Conservation (phyloP, 2,329 filamentous ascomycete species). For the Colletotrichum musicola region DNA sequence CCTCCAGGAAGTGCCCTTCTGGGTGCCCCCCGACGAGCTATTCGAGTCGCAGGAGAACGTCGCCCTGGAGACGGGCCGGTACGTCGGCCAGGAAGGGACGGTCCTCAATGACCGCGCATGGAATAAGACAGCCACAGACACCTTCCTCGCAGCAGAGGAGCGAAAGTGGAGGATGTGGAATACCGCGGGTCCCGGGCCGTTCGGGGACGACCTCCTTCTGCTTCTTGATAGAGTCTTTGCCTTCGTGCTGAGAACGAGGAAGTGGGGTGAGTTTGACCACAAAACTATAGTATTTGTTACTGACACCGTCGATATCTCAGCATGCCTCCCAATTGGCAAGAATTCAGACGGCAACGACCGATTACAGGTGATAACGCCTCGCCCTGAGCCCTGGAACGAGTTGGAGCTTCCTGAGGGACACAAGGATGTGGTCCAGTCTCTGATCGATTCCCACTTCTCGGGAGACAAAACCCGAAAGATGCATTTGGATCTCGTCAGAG, state of each 20-base stretch:
- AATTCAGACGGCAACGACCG: neutral
- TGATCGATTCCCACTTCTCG: neutral
- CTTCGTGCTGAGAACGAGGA: slow-evolving; percentile 55
- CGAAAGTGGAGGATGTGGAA: slow-evolving; percentile 43
- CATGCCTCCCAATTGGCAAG: neutral
- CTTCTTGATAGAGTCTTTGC: slow-evolving; percentile 57
- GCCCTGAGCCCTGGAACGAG: neutral
- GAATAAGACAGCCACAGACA: neutral
- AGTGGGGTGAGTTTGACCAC: slow-evolving; percentile 43
- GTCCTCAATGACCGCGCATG: neutral
- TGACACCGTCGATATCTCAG: neutral
- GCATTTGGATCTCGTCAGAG: slow-evolving; percentile 54
- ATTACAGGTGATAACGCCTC: neutral
- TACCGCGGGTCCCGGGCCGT: slow-evolving; percentile 30
- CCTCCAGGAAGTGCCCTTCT: neutral
- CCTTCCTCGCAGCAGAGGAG: neutral
- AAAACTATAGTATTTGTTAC: neutral
- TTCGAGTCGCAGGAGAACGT: neutral
- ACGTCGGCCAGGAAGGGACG: neutral
- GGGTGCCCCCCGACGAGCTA: neutral
- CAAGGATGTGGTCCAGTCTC: neutral
- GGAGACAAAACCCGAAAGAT: neutral
- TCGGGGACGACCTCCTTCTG: slow-evolving; percentile 47
- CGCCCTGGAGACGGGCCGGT: neutral
- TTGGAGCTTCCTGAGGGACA: neutral